phyloP scores from a whole-genome alignment of 1,139 yeast species.

The Geotrichum cucujoidarum region DNA sequence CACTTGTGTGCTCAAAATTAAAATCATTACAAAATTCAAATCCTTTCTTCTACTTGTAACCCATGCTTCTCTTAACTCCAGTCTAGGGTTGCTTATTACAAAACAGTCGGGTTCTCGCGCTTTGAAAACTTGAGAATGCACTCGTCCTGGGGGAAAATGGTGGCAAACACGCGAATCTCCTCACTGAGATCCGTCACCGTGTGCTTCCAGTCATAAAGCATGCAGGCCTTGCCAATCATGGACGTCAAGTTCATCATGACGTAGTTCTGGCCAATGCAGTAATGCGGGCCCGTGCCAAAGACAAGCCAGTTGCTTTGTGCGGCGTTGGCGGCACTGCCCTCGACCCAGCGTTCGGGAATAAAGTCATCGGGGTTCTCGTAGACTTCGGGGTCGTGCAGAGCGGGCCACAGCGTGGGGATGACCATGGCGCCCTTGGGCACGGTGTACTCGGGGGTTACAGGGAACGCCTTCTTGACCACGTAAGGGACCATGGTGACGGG shows the following conservation, averaged over 20 bases:
- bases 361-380: conserved; percentile 91
- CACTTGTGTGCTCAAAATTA: too few species aligned
- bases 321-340: conserved; percentile 51
- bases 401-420: conserved; percentile 91
- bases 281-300: conserved; percentile 95
- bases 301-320: conserved; percentile 90
- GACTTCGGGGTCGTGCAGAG: conserved; percentile 94
- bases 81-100: conserved; percentile 3
- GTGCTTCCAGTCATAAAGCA: conserved; percentile 77
- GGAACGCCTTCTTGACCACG: conserved; percentile 79
- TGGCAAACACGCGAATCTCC: conserved; percentile 91
- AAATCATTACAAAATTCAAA: too few species aligned
- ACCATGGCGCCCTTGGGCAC: conserved; percentile 97
- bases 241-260: conserved; percentile 87
- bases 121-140: conserved; percentile 66
- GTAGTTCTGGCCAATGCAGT: conserved; percentile 89
- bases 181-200: conserved; percentile 78
- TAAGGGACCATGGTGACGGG: conserved; percentile 98
- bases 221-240: conserved; percentile 80
- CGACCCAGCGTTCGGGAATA: conserved; percentile 92
- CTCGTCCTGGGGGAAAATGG: conserved; percentile 96
- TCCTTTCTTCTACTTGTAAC: not conserved
- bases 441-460: conserved; percentile 73
- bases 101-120: conserved; percentile 26
- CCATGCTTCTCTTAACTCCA: not conserved